These are phyloP conservation scores for Babesia ovis DNA, from an alignment of 169 alveolate genomes.

Conservation along the genomic window DNA sequence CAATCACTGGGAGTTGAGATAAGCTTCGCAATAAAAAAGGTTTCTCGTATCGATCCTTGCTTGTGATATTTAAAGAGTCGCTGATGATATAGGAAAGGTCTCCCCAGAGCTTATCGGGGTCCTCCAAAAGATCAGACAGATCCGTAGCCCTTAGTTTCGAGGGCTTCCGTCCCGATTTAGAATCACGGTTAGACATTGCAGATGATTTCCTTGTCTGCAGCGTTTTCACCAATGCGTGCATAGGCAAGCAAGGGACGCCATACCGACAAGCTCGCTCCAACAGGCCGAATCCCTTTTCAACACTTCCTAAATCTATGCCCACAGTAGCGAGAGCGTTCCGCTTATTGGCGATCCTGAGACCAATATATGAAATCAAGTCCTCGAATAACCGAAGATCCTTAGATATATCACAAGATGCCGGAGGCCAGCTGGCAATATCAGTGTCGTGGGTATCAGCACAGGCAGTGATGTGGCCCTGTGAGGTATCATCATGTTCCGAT, in stretches of 20 bases:
- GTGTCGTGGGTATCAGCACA: too few species aligned
- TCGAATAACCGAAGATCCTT: constrained; percentile 21
- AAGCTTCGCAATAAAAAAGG: neutral
- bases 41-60: neutral
- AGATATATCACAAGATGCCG: neutral
- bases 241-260: constrained; percentile 10
- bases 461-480: neutral
- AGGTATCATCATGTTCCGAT: neutral
- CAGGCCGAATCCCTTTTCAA: neutral
- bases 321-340: constrained; percentile 27
- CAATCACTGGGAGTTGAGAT: constrained; percentile 17
- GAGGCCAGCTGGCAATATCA: neutral
- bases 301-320: neutral
- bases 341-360: constrained; percentile 20
- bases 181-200: neutral
- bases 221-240: constrained; percentile 11
- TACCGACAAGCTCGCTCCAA: neutral
- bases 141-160: neutral
- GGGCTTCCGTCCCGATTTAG: neutral
- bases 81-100: neutral
- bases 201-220: neutral
- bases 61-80: neutral
- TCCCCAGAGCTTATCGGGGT: neutral
- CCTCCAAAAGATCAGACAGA: neutral
- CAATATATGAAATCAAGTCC: constrained; percentile 18